Evolutionary conservation across 306 rosid species (phyloP).

Genomic region (Quercus robur): DNA sequence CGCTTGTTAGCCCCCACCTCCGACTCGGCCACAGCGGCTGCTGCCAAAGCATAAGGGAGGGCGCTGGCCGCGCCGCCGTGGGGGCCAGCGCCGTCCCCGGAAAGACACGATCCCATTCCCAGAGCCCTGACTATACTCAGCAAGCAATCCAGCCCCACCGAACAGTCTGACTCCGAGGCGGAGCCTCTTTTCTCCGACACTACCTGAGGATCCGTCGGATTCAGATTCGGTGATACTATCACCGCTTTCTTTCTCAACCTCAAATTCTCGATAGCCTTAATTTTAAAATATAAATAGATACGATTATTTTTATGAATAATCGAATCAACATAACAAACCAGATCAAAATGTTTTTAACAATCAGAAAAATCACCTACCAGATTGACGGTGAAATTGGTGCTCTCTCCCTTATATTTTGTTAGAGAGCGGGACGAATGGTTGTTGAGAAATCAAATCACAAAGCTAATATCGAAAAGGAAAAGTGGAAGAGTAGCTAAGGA

Average conservation of each 20-base stretch:
- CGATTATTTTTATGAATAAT: too few species aligned
- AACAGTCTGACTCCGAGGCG: constrained; percentile 56
- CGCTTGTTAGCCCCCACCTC: constrained; percentile 33
- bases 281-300: too few species aligned
- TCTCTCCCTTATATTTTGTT: too few species aligned
- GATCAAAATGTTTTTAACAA: too few species aligned
- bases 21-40: constrained; percentile 13
- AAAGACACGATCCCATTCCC: constrained; percentile 89
- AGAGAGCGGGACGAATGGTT: too few species aligned
- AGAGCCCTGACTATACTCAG: constrained; percentile 81
- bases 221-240: constrained; percentile 4
- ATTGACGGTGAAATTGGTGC: too few species aligned
- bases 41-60: constrained; percentile 17
- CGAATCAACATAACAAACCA: too few species aligned
- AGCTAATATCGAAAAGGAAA: too few species aligned
- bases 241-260: constrained; percentile 8
- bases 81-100: constrained; percentile 6
- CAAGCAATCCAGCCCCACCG: constrained; percentile 76
- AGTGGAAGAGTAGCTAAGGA: too few species aligned
- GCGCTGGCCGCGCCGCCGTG: constrained; percentile 15
- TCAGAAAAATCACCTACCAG: too few species aligned
- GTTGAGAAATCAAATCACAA: too few species aligned
- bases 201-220: constrained; percentile 47
- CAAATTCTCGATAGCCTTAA: constrained; percentile 28
- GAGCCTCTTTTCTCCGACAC: constrained; percentile 40